Base-by-base conservation (phyloP, 2,329 filamentous ascomycete species). In the Fusarium pseudonygamai region DNA sequence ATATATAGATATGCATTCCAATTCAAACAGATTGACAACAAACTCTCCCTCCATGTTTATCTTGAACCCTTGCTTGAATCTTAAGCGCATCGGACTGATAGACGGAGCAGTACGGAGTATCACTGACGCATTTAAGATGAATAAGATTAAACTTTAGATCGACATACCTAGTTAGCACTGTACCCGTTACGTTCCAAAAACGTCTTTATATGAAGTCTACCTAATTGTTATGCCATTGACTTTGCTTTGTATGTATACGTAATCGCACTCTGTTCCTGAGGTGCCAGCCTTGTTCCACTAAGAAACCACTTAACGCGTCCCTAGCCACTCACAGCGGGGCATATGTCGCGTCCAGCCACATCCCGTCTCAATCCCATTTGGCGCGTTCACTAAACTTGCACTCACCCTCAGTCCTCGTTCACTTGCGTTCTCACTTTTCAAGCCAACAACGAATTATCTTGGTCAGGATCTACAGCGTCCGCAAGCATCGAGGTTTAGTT, bases 251-350 rank as follows among this genome's bases (percentile, higher is more conserved):
- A 22, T 14, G 22, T n/a, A 14, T 43, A 45, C 5, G 13, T 28
- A 26, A 47, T 24, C 28, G 36, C 61, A 22, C 26, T 30, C 28
- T 37, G 42, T 34, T 42, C 37, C 52, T 34, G 32, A 52, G 49
- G 22, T 47, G 45, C 32, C 42, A 52, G 43, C 42, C 30, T 53
- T 49, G 64, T 49, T 56, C 47, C 45, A 56, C 69, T 15, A 49
- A 46, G 43, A 47, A 66, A 69, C 73, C 75, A 79, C 78, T 79
- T 79, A 75, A 79, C 77, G 78, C 78, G 78, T 69, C 62, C 60
- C 61, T 60, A 52, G 39, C 75, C 72, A 74, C 62, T 73, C 62
- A 66, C 62, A 72, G 78, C 74, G 74, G 74, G 77, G 73, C 72
- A 73, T 22, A 22, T 22, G 45, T 71, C 75, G 78, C 75, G 78